A percentile compares a stretch with the other conserved stretches of the same genome.
Evolutionary conservation across 768 basidiomycete genomes (phyloP).

Genomic region (Termitomyces sp.): DNA sequence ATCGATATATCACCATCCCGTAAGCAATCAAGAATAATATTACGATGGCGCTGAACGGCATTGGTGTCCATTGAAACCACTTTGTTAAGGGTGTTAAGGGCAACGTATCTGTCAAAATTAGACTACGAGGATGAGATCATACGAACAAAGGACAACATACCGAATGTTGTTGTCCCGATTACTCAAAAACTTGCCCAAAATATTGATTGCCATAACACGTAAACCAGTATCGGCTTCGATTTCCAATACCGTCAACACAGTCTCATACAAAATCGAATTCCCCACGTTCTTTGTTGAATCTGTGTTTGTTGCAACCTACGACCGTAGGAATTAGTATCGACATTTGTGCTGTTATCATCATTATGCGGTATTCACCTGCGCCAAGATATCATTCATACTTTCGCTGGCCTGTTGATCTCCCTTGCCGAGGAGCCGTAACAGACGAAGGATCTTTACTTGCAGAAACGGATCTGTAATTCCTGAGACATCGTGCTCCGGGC

Average conservation of each 20-base stretch:
- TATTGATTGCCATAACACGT: constrained; percentile 99
- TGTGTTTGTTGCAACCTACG: constrained; percentile 96
- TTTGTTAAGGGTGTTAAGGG: constrained; percentile 96
- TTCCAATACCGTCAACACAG: constrained; percentile 91
- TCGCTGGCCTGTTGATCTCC: constrained; percentile 86
- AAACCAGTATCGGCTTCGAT: constrained; percentile 95
- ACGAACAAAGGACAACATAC: constrained; percentile 35
- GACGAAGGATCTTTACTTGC: constrained; percentile 87
- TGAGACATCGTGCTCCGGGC: constrained; percentile 98
- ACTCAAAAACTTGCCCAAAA: constrained; percentile 94
- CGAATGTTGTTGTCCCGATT: constrained; percentile 99
- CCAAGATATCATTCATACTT: constrained; percentile 96
- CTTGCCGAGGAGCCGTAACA: constrained; percentile 83
- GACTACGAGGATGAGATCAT: not conserved
- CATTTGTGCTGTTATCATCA: not conserved
- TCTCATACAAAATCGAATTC: constrained; percentile 96
- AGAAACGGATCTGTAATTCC: constrained; percentile 97
- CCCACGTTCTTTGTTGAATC: constrained; percentile 98
- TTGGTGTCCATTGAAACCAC: constrained; percentile 97
- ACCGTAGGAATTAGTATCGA: not conserved
- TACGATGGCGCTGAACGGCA: constrained; percentile 95
- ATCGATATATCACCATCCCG: constrained; percentile 99
- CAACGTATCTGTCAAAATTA: constrained; percentile 72
- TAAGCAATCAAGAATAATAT: constrained; percentile 97
- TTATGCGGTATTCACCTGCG: constrained; percentile 53